Base-by-base conservation (phyloP, 257 asterid species). In the Rauvolfia tetraphylla region DNA sequence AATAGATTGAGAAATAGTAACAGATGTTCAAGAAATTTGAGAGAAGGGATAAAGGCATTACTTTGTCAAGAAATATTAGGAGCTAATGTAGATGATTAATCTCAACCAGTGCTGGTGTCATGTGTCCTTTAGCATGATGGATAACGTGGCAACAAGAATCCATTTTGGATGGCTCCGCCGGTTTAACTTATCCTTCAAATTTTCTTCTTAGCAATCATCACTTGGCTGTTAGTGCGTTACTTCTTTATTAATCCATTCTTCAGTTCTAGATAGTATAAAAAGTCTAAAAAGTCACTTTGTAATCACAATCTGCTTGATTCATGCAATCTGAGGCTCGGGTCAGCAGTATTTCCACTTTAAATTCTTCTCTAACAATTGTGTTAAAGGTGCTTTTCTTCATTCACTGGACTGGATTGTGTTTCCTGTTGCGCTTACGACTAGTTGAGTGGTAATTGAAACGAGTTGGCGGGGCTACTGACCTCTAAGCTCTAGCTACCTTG, bases 61-160 rank as follows among this genome's bases (percentile, higher is more conserved):
- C n/a, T n/a, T n/a, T n/a, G n/a, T n/a, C 44, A 41, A 41, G 44
- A 41, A 41, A 41, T 41, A 41, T 41, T 8, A 41, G 8, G 8
- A 3, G 44, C 44, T 41, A 41, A 41, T 41, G 8, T 8, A 3
- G 8, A 25, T 27, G 29, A 29, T 59, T 59, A 59, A 61, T 61
- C 29, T 7, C 38, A 14, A 29, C 68, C 68, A 61, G 5, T 61
- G 13, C 7, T 51, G 65, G 74, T 13, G 23, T n/a, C n/a, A 39
- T 69, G 34, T 62, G 48, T 2, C 71, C 62, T 33, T 65, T 20
- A 46, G 73, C 79, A 65, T 75, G 72, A 31, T 68, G 10, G 10
- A 17, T 34, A 22, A 75, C 79, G 66, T 49, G 66, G 39, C 68
- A 1, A 29, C 23, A 61, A 29, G 20, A 61, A 13, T 29, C 68